Conservation (phyloP, 2,329 filamentous ascomycete species). For the Didymella glomerata region DNA sequence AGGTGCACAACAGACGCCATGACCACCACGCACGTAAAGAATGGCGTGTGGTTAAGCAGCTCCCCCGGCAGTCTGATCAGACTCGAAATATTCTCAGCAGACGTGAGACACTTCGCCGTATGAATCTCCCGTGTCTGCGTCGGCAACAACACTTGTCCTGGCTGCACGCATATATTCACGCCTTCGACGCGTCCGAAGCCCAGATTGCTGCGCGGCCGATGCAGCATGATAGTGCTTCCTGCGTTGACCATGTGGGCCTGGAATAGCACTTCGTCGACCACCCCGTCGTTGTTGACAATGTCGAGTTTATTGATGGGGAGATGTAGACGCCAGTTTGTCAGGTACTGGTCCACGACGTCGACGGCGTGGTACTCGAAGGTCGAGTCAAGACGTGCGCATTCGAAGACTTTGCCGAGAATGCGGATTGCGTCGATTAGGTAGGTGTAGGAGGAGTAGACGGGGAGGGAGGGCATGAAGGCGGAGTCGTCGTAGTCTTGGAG, state of each 20-base stretch:
- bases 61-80: constrained; percentile 77
- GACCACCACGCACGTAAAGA: constrained; percentile 53
- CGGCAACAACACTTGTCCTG: constrained; percentile 61
- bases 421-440: constrained; percentile 84
- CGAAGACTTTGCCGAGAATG: constrained; percentile 79
- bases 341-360: constrained; percentile 66
- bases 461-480: constrained; percentile 71
- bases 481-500: constrained; percentile 83
- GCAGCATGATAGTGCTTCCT: constrained; percentile 52
- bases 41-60: constrained; percentile 71
- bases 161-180: constrained; percentile 71
- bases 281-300: constrained; percentile 71
- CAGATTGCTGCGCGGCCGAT: constrained; percentile 55
- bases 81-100: constrained; percentile 78
- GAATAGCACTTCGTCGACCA: constrained; percentile 87
- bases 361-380: constrained; percentile 57
- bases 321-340: constrained; percentile 81
- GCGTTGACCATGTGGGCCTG: constrained; percentile 81
- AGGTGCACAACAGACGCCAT: constrained; percentile 52
- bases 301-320: constrained; percentile 76
- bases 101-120: constrained; percentile 80
- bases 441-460: constrained; percentile 81
- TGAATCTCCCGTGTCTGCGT: constrained; percentile 66
- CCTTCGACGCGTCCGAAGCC: constrained; percentile 49
- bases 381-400: constrained; percentile 50